phyloP scores from a whole-genome alignment of 345 rosid species.

The Hevea brasiliensis region DNA sequence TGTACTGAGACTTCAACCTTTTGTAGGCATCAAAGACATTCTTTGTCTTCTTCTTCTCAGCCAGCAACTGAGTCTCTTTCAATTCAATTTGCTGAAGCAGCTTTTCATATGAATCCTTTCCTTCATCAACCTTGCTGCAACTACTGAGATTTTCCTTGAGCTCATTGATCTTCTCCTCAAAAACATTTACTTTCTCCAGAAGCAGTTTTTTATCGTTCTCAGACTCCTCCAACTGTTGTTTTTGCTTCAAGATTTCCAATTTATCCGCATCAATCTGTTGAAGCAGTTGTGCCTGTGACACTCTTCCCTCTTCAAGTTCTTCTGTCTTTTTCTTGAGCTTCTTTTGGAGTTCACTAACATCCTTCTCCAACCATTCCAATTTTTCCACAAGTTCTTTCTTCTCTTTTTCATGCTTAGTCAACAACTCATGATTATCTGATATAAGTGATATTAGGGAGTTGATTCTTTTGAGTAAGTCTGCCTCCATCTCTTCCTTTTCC shows the following conservation, averaged over 20 bases:
- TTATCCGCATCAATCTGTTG: constrained; percentile 38
- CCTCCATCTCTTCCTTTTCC: constrained; percentile 35
- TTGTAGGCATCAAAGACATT: constrained; percentile 46
- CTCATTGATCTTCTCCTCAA: constrained; percentile 44
- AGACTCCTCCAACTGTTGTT: constrained; percentile 36
- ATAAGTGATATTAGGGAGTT: constrained; percentile 30
- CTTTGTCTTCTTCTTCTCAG: constrained; percentile 47
- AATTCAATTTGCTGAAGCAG: constrained; percentile 42
- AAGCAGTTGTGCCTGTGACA: constrained; percentile 36
- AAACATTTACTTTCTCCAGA: constrained; percentile 34
- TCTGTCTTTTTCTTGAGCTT: constrained; percentile 36
- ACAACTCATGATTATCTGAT: constrained; percentile 31
- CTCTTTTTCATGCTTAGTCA: constrained; percentile 38
- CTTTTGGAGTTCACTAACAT: constrained; percentile 40
- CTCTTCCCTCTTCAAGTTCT: constrained; percentile 43
- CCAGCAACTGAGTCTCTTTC: constrained; percentile 42
- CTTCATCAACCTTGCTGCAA: constrained; percentile 27
- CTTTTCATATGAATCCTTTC: constrained; percentile 35
- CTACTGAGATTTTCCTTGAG: constrained; percentile 33
- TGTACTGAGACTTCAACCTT: constrained; percentile 66
- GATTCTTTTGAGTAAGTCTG: constrained; percentile 35
- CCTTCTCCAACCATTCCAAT: constrained; percentile 45
- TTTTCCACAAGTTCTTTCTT: constrained; percentile 36
- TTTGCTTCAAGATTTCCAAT: constrained; percentile 33
- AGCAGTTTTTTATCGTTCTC: constrained; percentile 40